Conservation (phyloP, 306 rosid species). For the Mimosa bimucronata region DNA sequence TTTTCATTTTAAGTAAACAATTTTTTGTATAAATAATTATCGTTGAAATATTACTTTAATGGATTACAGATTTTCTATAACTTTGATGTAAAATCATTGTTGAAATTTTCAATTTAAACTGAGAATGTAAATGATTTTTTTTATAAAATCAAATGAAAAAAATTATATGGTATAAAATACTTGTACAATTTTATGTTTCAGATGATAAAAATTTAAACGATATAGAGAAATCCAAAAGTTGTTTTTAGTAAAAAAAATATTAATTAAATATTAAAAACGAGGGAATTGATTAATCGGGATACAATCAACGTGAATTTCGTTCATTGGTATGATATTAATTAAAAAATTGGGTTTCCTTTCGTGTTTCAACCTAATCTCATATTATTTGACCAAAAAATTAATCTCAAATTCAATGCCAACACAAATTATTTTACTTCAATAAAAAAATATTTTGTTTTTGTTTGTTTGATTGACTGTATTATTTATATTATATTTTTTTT, state of each 20-base stretch:
- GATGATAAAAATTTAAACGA: background rate
- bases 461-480: background rate
- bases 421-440: too few relatives aligned
- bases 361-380: background rate
- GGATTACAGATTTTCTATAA: background rate
- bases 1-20: background rate
- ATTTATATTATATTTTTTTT: background rate
- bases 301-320: background rate
- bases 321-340: background rate
- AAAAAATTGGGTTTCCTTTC: background rate
- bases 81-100: background rate
- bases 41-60: background rate
- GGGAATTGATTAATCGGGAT: background rate
- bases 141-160: background rate
- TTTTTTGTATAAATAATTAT: background rate
- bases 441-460: too few relatives aligned
- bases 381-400: too few relatives aligned
- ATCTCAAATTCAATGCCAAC: background rate
- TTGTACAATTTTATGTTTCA: background rate
- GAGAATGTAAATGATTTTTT: too few relatives aligned
- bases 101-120: background rate
- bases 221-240: background rate
- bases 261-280: background rate
- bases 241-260: background rate
- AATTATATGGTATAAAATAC: background rate